Evolutionary conservation across 2,329 filamentous ascomycete genomes (phyloP), one percentile per base, ranked within the genome.

Genomic region (Juglanconis oblonga): DNA sequence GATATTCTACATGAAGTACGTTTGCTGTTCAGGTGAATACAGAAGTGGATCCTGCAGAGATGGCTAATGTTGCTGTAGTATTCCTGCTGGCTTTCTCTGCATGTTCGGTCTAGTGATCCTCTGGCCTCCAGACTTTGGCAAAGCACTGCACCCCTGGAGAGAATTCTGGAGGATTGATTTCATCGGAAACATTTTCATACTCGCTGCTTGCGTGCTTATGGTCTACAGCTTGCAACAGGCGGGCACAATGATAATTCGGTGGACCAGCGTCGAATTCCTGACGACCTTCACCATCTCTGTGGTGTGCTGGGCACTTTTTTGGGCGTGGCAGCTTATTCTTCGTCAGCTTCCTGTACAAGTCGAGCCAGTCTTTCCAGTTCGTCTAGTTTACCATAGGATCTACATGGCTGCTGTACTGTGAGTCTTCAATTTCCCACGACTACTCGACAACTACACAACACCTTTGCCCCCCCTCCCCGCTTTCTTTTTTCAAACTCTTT

Each of bases 1-100:
- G 75, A 76, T 87, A 44, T 87, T 87, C 69, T 82, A 82, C 69
- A 81, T 87, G 69, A 87, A 87, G 83, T 86, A 71, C 50, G 78
- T 40, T 65, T 8, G 10, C 13, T 29, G 6, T 17, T 3, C 33
- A 33, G 13, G 32, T 10, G 24, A 8, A 24, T 5, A 32, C 35
- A 48, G 32, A 40, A 32, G 2, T 1, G 10, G 4, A 35, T 3
- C 11, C 5, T 11, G 5, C 9, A n/a, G 13, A 47, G 32, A 17
- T 24, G 9, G n/a, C 31, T 60, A 29, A 62, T 24, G 17, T 53
- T 29, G 59, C 69, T 58, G 68, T 62, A 17, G 35, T 29, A 48
- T 33, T 7, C 62, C 62, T 32, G 55, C 59, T 17, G 62, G 59
- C 4, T 50, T 64, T 13, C n/a, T 56, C 17, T 57, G 7, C n/a